phyloP scores from a whole-genome alignment of 2,329 filamentous ascomycete species.

The Tetracladium maxilliforme region DNA sequence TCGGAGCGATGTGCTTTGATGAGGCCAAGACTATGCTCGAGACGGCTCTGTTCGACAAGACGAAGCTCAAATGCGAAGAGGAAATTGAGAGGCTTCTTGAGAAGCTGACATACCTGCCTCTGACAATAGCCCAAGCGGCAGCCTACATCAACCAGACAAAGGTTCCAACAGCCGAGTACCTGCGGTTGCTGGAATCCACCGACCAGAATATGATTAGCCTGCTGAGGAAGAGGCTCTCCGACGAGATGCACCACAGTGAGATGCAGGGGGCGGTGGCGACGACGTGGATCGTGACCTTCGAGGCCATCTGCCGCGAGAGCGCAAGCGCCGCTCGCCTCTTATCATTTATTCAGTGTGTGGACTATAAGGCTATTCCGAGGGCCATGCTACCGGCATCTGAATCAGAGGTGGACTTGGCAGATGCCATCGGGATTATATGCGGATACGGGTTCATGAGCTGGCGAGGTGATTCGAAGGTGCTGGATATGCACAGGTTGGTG shows the following conservation, averaged over 20 bases:
- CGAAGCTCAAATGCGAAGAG: constrained; percentile 6
- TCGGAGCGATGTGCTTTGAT: constrained; percentile 13
- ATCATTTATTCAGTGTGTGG: constrained; percentile 22
- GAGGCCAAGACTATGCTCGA: constrained; percentile 14
- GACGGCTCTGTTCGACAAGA: constrained; percentile 8
- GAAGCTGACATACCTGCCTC: constrained; percentile 21
- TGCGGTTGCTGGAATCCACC: constrained; percentile 14
- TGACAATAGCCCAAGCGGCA: constrained; percentile 22
- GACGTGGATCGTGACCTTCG: constrained; percentile 24
- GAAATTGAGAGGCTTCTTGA: constrained; percentile 9
- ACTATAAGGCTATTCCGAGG: constrained; percentile 21
- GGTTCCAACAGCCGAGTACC: constrained; percentile 14
- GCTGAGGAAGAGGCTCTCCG: constrained; percentile 17
- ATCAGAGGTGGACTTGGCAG: constrained; percentile 3
- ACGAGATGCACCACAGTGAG: constrained; percentile 15
- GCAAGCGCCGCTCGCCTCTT: constrained; percentile 18
- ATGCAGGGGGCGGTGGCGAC: constrained; percentile 18
- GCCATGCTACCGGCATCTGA: constrained; percentile 14
- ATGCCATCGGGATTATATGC: constrained; percentile 6
- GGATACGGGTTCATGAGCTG: constrained; percentile 8
- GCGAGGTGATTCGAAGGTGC: constrained; percentile 1
- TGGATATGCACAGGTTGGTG: constrained; percentile 6
- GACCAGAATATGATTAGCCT: constrained; percentile 15
- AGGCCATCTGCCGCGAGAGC: constrained; percentile 16
- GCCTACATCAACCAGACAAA: constrained; percentile 21